Evolutionary conservation across 2,329 filamentous ascomycete genomes (phyloP), one percentile per base, ranked within the genome.

Genomic region (Geosmithia putterillii): DNA sequence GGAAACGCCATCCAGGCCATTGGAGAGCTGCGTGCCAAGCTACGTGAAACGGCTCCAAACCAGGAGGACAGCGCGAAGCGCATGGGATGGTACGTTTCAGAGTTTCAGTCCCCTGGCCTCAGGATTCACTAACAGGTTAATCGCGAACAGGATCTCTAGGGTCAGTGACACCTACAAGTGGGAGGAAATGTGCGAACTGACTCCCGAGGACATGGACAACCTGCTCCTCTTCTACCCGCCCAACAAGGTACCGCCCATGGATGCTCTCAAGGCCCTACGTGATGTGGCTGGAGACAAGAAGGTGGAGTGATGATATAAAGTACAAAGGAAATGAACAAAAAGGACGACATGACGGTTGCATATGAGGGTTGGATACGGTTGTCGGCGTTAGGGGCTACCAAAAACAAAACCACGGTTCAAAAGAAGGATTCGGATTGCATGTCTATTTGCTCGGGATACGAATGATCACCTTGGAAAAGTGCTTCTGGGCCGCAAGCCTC

Each of bases 101-200:
- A 21, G 12, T 7, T 2, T n/a, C n/a, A 14, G n/a, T 19, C 22
- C 37, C n/a, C n/a, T n/a, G n/a, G n/a, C n/a, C n/a, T n/a, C 17
- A 15, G 7, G 23, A 21, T 10, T 34, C 12, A 18, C 39, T 47
- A 15, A 48, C 42, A 9, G 18, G 35, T 3, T 18, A n/a, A 18
- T 12, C 14, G 19, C 17, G 10, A 18, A 6, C 49, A 87, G 84
- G 88, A 96, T 96, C 85, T 87, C 81, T 40, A 82, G 78, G 50
- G 86, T 96, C 32, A 95, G 89, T 65, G 87, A 95, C 52, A 72
- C 79, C 32, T 95, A 90, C 71, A 81, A 73, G 43, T 77, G 94
- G 59, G 82, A 94, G 47, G 84, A 95, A 48, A 75, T 96, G 51
- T 89, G 86, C 51, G 74, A 76, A 28, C 79, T 96, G 73, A 78